Evolutionary conservation across 2,329 filamentous ascomycete genomes (phyloP).

Genomic region (Xylogone sp.): DNA sequence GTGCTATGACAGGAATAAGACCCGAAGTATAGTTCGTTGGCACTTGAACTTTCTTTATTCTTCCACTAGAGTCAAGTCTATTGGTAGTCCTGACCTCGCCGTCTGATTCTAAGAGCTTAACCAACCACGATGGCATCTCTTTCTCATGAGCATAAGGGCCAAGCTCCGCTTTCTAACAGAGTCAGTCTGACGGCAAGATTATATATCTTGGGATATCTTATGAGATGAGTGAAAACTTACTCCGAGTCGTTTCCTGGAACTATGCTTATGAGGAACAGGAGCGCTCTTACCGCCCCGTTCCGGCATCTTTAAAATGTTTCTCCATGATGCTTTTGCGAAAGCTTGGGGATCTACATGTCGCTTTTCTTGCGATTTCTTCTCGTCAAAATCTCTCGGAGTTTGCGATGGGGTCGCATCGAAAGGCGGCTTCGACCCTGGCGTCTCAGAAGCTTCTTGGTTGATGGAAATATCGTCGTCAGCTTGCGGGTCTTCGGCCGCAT

Average conservation of each 20-base stretch:
- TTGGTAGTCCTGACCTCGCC: slow-evolving; percentile 53
- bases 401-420: slow-evolving; percentile 22
- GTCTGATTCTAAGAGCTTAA: slow-evolving; percentile 54
- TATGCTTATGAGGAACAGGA: slow-evolving; percentile 1
- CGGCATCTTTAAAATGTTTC: slow-evolving; percentile 28
- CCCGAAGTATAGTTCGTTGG: slow-evolving; percentile 45
- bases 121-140: slow-evolving; percentile 69
- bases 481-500: slow-evolving; percentile 29
- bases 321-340: slow-evolving; percentile 25
- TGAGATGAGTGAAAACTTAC: slow-evolving; percentile 21
- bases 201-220: too few species aligned
- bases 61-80: slow-evolving; percentile 39
- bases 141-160: slow-evolving; percentile 71
- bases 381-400: slow-evolving; percentile 18
- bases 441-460: slow-evolving; percentile 7
- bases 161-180: slow-evolving; percentile 50
- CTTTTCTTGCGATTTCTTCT: slow-evolving; percentile 4
- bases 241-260: slow-evolving; percentile 24
- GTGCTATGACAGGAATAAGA: slow-evolving; percentile 58
- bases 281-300: slow-evolving; percentile 7
- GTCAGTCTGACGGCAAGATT: slow-evolving; percentile 10
- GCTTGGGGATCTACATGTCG: slow-evolving; percentile 13
- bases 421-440: slow-evolving; percentile 8
- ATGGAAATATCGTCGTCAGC: slow-evolving; percentile 11
- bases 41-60: slow-evolving; percentile 34